These are phyloP conservation scores for Allantophomopsis cytisporea DNA, from an alignment of 2,329 filamentous ascomycete species.

Conservation along the genomic window DNA sequence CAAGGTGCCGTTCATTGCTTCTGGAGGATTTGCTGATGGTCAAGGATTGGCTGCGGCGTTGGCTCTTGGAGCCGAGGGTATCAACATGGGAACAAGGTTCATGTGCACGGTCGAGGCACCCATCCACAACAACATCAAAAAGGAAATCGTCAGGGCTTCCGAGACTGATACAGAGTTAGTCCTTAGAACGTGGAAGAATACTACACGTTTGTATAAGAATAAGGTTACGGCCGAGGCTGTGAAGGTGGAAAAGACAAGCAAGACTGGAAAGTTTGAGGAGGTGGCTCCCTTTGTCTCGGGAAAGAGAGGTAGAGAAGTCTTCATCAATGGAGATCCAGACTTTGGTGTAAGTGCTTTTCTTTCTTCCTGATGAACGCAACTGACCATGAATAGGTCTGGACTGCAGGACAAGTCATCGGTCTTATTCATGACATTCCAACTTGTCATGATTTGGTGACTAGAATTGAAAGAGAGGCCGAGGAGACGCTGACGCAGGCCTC, in stretches of 20 bases:
- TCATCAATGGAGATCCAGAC: constrained; percentile 81
- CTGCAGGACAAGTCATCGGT: constrained; percentile 88
- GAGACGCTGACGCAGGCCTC: constrained; percentile 47
- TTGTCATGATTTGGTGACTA: constrained; percentile 51
- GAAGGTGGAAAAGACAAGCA: constrained; percentile 72
- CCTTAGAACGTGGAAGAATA: constrained; percentile 86
- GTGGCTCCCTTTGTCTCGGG: constrained; percentile 80
- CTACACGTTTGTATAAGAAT: constrained; percentile 77
- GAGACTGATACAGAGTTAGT: constrained; percentile 89
- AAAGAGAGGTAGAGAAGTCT: constrained; percentile 82
- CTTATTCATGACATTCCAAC: constrained; percentile 75
- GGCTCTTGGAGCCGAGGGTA: constrained; percentile 77
- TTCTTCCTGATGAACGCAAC: constrained; percentile 1
- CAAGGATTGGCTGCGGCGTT: constrained; percentile 85
- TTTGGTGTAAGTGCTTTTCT: constrained; percentile 54
- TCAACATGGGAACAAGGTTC: constrained; percentile 98
- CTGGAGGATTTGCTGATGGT: constrained; percentile 89
- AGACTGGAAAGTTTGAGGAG: constrained; percentile 77
- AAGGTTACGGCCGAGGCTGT: constrained; percentile 72
- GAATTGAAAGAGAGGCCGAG: constrained; percentile 69
- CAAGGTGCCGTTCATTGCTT: constrained; percentile 83
- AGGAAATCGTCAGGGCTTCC: constrained; percentile 74
- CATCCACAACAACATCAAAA: constrained; percentile 87
- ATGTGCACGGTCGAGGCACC: constrained; percentile 93
- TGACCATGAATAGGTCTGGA: constrained; percentile 61